Evolutionary conservation across 331 rosid species (phyloP).

Genomic region (Quercus phellos): DNA sequence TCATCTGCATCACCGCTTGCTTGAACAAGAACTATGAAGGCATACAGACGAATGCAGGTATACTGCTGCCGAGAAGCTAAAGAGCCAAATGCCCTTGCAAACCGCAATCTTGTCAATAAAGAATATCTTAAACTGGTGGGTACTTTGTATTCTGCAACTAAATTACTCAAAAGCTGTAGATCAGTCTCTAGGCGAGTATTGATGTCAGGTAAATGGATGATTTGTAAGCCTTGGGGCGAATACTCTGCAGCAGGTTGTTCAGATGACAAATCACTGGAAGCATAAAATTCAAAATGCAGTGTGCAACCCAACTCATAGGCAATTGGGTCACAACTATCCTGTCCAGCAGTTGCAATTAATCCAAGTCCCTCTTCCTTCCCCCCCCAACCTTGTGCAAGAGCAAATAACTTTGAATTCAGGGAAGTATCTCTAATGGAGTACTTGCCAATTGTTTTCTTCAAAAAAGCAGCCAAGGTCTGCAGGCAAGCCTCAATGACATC

Average conservation of each 20-base stretch:
- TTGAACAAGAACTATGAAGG: constrained; percentile 90
- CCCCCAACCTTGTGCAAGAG: constrained; percentile 99
- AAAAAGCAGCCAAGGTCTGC: constrained; percentile 82
- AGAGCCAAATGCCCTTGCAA: constrained; percentile 93
- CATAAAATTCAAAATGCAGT: constrained; percentile 95
- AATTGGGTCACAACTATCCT: constrained; percentile 57
- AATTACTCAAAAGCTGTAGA: constrained; percentile 72
- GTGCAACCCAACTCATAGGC: constrained; percentile 79
- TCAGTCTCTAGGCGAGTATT: constrained; percentile 64
- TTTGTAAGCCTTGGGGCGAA: constrained; percentile 60
- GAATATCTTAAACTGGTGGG: constrained; percentile 78
- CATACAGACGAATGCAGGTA: constrained; percentile 88
- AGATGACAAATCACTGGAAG: constrained; percentile 47
- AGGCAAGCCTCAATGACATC: constrained; percentile 94
- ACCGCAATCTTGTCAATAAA: constrained; percentile 85
- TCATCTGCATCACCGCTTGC: constrained; percentile 81
- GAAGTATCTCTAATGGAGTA: constrained; percentile 73
- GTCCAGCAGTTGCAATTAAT: constrained; percentile 69
- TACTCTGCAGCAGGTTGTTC: constrained; percentile 40
- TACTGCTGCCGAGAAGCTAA: constrained; percentile 76
- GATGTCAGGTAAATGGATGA: constrained; percentile 63
- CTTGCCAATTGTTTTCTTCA: constrained; percentile 89
- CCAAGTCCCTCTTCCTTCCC: constrained; percentile 99
- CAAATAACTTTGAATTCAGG: constrained; percentile 74
- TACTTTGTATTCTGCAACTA: constrained; percentile 71